phyloP scores from a whole-genome alignment of 345 rosid genomes.

The Salix udensis region DNA sequence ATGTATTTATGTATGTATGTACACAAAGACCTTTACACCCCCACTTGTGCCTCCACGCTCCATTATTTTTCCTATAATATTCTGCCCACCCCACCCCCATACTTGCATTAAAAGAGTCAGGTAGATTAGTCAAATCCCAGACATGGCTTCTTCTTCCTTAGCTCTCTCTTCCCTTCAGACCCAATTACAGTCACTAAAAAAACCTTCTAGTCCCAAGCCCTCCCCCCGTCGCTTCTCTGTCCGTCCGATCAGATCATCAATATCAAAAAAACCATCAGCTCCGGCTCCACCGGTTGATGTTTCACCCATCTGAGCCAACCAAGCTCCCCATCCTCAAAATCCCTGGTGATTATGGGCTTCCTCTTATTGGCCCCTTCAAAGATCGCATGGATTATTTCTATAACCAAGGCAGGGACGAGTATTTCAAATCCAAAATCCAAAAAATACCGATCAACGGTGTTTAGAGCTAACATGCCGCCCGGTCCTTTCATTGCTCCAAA shows the following conservation, averaged over 20 bases:
- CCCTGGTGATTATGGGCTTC: constrained; percentile 75
- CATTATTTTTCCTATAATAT: no score
- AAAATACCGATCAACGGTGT: constrained; percentile 75
- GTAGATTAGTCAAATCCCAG: neutral
- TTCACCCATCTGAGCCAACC: constrained; percentile 14
- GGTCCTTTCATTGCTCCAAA: constrained; percentile 64
- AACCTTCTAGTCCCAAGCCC: neutral
- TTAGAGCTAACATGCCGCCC: constrained; percentile 72
- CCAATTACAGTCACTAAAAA: neutral
- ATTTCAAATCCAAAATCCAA: constrained; percentile 56
- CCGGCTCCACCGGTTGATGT: neutral
- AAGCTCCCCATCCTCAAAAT: constrained; percentile 55
- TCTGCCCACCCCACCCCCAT: no score
- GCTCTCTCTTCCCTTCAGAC: constrained; percentile 28
- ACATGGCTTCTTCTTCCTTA: constrained; percentile 35
- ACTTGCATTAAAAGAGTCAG: neutral
- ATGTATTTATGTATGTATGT: no score
- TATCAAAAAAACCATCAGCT: constrained; percentile 33
- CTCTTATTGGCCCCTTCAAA: constrained; percentile 65
- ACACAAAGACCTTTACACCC: neutral
- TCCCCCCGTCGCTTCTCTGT: neutral
- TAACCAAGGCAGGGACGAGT: constrained; percentile 65
- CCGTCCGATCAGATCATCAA: constrained; percentile 37
- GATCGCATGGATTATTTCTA: constrained; percentile 76
- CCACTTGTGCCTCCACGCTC: neutral